Evolutionary conservation across 2,329 filamentous ascomycete genomes (phyloP), one percentile per base, ranked within the genome.

Genomic region (Parascedosporium putredinis): DNA sequence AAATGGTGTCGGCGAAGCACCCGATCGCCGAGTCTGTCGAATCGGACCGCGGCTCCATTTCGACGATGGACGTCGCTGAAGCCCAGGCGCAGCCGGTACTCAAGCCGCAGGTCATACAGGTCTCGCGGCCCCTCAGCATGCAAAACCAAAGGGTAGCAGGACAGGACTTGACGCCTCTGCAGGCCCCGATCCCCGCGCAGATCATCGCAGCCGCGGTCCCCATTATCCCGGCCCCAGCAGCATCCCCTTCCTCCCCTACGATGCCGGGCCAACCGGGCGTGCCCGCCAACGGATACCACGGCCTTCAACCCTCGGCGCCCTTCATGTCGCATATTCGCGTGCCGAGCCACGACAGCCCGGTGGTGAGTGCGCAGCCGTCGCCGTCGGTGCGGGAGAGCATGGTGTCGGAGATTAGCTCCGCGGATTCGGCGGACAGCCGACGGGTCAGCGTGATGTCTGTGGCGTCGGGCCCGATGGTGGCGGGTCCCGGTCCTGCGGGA

Each of bases 31-130:
- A 45, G 36, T 10, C 10, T n/a, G 18, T 27, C 27, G 47, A 50
- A 20, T 54, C 53, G 4, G 55, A 59, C 48, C 50, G 49, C 22
- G 57, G 53, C 12, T 59, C 57, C 1, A 45, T 57, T 3, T 59
- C 56, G 1, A 58, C 55, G 1, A 53, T 57, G 45, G 56, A 59
- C 23, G 53, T 59, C 7, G 51, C 52, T 1, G 58, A 59, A 29
- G 56, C 54, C 1, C 53, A 57, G 14, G 53, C 49, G 2, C 56
- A 57, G 20, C 58, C 55, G 2, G 51, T 58, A 2, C 24, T 59
- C 20, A 57, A 51, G 38, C 54, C 56, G 1, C 55, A 56, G 10
- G 31, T 59, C 27, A 51, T 58, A 3, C 45, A 52, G 33, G 50
- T 55, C 3, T 47, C 46, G n/a, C 4, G 45, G 16, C 22, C 24